Percentiles rank a stretch among this genome's conserved stretches.
Evolutionary conservation across 2,329 filamentous ascomycete species (phyloP).

Genomic region (Ophiostoma sp.): DNA sequence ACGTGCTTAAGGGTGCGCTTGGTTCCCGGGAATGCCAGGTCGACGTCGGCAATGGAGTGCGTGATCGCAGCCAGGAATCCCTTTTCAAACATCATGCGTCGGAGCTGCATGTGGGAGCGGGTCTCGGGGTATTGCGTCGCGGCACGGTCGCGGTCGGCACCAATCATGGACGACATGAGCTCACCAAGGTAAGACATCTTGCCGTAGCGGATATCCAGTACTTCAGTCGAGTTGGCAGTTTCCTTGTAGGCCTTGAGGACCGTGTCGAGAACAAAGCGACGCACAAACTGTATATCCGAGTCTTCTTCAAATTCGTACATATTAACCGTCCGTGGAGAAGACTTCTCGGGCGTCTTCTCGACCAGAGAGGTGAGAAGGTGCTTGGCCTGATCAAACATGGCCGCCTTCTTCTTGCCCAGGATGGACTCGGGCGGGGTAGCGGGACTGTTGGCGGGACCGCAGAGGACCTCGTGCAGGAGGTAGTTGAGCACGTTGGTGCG

Average conservation of each 20-base stretch:
- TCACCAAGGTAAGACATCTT: slow-evolving; percentile 83
- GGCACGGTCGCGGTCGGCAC: slow-evolving; percentile 68
- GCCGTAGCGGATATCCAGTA: slow-evolving; percentile 79
- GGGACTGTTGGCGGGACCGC: slow-evolving; percentile 50
- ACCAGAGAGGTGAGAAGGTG: slow-evolving; percentile 82
- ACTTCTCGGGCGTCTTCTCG: slow-evolving; percentile 76
- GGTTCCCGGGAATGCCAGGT: slow-evolving; percentile 87
- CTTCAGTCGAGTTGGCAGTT: slow-evolving; percentile 70
- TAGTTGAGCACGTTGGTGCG: slow-evolving; percentile 92
- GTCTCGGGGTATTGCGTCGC: slow-evolving; percentile 38
- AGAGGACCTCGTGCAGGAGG: slow-evolving; percentile 72
- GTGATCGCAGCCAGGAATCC: slow-evolving; percentile 87
- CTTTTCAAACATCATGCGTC: slow-evolving; percentile 97
- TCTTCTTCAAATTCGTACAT: slow-evolving; percentile 69
- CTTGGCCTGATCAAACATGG: slow-evolving; percentile 81
- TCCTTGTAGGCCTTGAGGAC: slow-evolving; percentile 88
- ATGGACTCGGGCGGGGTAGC: slow-evolving; percentile 55
- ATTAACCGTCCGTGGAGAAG: slow-evolving; percentile 51
- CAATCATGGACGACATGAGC: slow-evolving; percentile 88
- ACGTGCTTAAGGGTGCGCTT: slow-evolving; percentile 97
- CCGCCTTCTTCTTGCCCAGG: slow-evolving; percentile 73
- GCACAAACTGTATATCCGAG: slow-evolving; percentile 80
- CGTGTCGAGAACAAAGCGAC: slow-evolving; percentile 91
- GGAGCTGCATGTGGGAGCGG: slow-evolving; percentile 73
- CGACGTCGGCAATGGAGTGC: slow-evolving; percentile 87